These are phyloP conservation scores for Halteria grandinella DNA, from an alignment of 73 alveolate species.

Conservation along the genomic window DNA sequence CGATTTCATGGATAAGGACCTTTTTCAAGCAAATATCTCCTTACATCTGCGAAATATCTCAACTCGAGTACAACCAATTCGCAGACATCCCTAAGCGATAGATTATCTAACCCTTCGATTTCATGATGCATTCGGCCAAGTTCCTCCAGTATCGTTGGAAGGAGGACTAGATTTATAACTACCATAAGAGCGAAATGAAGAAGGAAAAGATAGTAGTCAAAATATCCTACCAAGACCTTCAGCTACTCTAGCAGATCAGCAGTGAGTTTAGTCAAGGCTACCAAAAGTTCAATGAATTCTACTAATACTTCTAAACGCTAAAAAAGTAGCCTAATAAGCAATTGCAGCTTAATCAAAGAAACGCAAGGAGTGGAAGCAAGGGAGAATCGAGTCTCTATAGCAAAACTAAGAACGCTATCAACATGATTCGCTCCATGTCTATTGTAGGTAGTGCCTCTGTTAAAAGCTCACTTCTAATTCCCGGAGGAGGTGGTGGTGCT, in stretches of 20 bases:
- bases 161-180: neutral
- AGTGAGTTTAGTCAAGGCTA: neutral
- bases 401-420: too few species aligned
- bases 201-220: constrained; percentile 29
- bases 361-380: too few species aligned
- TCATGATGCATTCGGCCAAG: constrained; percentile 11
- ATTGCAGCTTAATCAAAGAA: too few species aligned
- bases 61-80: constrained; percentile 23
- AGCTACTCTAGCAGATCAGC: neutral
- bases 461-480: too few species aligned
- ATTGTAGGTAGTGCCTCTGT: too few species aligned
- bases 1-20: constrained; percentile 54
- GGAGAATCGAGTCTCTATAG: too few species aligned
- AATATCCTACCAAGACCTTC: constrained; percentile 18
- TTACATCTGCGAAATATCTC: constrained; percentile 15
- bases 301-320: too few species aligned
- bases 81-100: constrained; percentile 32
- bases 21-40: constrained; percentile 2
- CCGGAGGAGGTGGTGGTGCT: too few species aligned
- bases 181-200: constrained; percentile 43
- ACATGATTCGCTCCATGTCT: too few species aligned
- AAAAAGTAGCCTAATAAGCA: too few species aligned
- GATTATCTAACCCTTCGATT: constrained; percentile 26
- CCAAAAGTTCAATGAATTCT: constrained; percentile 5
- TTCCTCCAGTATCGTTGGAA: neutral